Percentiles rank a stretch among this genome's conserved stretches.
Evolutionary conservation across 768 basidiomycete genomes (phyloP).

Genomic region (Leucocoprinus birnbaumii): DNA sequence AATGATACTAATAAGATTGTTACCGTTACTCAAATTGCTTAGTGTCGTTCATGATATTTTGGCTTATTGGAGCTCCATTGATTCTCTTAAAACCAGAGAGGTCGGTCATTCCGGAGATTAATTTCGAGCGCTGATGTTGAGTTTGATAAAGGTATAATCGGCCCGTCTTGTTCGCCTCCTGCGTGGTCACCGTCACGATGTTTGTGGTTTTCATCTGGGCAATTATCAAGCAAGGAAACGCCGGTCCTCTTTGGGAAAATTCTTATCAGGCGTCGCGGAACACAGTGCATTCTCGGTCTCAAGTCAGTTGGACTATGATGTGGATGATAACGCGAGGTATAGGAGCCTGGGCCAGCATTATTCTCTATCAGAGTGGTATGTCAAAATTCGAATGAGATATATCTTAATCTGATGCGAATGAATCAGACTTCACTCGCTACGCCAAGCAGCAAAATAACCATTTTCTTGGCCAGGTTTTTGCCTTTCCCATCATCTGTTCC

Average conservation of each 20-base stretch:
- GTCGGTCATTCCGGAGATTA: neutral
- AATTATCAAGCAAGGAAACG: constrained; percentile 25
- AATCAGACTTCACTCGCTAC: constrained; percentile 28
- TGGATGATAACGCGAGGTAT: constrained; percentile 27
- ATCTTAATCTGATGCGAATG: neutral
- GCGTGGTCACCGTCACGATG: constrained; percentile 23
- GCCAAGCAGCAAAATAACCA: constrained; percentile 27
- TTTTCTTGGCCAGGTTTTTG: constrained; percentile 26
- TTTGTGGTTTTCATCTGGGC: constrained; percentile 27
- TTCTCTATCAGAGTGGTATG: constrained; percentile 18
- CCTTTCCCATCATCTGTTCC: constrained; percentile 26
- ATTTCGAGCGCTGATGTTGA: neutral
- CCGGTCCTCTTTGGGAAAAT: constrained; percentile 24
- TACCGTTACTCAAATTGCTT: neutral
- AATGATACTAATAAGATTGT: too few species aligned
- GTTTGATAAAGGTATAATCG: constrained; percentile 12
- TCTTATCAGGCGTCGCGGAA: constrained; percentile 21
- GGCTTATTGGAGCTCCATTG: neutral
- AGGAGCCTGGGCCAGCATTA: constrained; percentile 28
- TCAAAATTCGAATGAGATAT: neutral
- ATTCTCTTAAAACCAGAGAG: constrained; percentile 1
- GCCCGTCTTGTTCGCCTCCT: constrained; percentile 22
- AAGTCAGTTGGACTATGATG: constrained; percentile 28
- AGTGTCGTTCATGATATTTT: constrained; percentile 7
- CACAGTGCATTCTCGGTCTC: constrained; percentile 19